phyloP scores from a whole-genome alignment of 148 eudicot species.

The Oxyria digyna region DNA sequence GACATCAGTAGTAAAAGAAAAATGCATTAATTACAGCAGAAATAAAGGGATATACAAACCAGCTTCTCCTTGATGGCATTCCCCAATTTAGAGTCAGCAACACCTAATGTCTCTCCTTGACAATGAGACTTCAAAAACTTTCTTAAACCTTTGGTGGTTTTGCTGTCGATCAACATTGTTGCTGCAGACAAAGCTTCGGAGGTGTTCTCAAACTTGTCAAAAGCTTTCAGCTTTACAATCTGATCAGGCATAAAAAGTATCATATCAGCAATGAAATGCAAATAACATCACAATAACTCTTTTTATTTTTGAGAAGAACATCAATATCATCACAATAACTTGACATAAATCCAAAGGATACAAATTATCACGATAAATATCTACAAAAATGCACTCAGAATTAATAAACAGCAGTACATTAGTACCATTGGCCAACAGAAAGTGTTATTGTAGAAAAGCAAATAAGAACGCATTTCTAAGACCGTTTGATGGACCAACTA shows the following conservation, averaged over 20 bases:
- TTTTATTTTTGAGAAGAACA: no score
- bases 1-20: neutral
- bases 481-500: no score
- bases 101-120: constrained; percentile 68
- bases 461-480: no score
- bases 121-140: constrained; percentile 82
- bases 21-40: neutral
- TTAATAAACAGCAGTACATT: neutral
- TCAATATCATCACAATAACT: no score
- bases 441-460: no score
- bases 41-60: constrained; percentile 21
- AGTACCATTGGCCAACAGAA: neutral
- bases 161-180: constrained; percentile 67
- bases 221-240: constrained; percentile 90
- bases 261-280: neutral
- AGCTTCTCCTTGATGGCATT: constrained; percentile 87
- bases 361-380: neutral
- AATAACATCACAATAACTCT: no score
- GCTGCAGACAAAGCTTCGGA: constrained; percentile 77
- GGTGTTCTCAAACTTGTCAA: constrained; percentile 89
- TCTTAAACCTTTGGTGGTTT: constrained; percentile 80
- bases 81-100: constrained; percentile 93
- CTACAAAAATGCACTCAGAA: no score
- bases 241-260: constrained; percentile 5
- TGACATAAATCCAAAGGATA: neutral